A percentile compares a stretch with the other conserved stretches of the same genome.
phyloP scores from a whole-genome alignment of 2,329 filamentous ascomycete genomes.

The Xylaria sp. region DNA sequence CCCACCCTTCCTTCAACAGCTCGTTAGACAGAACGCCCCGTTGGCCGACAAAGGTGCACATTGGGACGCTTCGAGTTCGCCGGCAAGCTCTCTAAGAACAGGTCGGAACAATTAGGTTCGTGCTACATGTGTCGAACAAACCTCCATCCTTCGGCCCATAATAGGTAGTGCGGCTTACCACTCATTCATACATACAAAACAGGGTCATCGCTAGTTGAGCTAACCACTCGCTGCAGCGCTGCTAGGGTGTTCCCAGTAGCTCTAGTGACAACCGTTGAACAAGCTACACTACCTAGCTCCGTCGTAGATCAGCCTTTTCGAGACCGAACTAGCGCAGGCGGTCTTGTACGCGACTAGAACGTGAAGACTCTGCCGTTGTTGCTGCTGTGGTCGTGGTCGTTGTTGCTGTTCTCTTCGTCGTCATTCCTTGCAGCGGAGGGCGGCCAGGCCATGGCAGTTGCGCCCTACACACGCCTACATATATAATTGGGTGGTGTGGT shows the following conservation, averaged over 20 bases:
- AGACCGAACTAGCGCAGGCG: constrained; percentile 37
- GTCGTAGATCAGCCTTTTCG: constrained; percentile 43
- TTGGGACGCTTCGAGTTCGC: constrained; percentile 30
- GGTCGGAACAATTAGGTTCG: constrained; percentile 39
- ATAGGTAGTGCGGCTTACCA: constrained; percentile 55
- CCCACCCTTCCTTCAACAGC: background rate
- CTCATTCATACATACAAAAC: constrained; percentile 49
- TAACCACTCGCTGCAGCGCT: constrained; percentile 52
- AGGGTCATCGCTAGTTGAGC: constrained; percentile 57
- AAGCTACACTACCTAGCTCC: constrained; percentile 46
- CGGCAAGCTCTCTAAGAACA: constrained; percentile 31
- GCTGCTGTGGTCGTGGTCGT: constrained; percentile 38
- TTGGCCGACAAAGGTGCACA: constrained; percentile 7
- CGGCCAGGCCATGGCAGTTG: constrained; percentile 43
- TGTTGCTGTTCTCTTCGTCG: constrained; percentile 38
- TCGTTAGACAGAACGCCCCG: constrained; percentile 1
- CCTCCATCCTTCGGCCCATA: constrained; percentile 43
- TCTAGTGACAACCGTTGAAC: constrained; percentile 48
- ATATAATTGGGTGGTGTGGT: constrained; percentile 41
- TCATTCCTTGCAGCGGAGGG: constrained; percentile 28
- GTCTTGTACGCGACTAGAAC: constrained; percentile 41
- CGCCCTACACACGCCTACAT: constrained; percentile 31
- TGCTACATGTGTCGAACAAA: constrained; percentile 29
- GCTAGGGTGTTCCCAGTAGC: constrained; percentile 56
- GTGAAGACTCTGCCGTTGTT: constrained; percentile 46